Evolutionary conservation across 2,329 filamentous ascomycete genomes (phyloP).

Genomic region (Pseudocercospora cruenta): DNA sequence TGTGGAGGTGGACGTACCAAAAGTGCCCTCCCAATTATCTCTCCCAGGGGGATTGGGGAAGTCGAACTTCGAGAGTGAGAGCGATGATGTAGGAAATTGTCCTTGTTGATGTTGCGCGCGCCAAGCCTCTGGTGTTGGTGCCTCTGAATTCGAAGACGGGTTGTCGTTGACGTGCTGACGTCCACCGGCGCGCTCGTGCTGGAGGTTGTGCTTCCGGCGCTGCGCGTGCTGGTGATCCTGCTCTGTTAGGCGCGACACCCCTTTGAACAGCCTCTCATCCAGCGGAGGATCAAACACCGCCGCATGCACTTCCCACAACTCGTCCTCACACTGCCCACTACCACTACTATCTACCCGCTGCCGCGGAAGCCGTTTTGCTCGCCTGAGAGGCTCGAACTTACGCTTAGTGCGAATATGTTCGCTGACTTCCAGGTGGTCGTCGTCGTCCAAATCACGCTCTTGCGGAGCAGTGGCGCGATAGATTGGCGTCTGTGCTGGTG

Average conservation of each 20-base stretch:
- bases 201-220: background rate
- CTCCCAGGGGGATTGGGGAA: conserved; percentile 36
- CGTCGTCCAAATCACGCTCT: conserved; percentile 16
- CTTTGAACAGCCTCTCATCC: background rate
- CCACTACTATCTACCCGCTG: conserved; percentile 18
- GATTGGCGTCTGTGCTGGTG: conserved; percentile 30
- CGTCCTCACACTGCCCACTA: conserved; percentile 15
- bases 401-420: conserved; percentile 34
- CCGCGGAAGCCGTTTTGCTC: conserved; percentile 37
- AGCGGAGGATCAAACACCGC: conserved; percentile 30
- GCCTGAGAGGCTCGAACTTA: conserved; percentile 35
- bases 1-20: conserved; percentile 29
- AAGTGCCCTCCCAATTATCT: conserved; percentile 33
- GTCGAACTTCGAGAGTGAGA: conserved; percentile 34
- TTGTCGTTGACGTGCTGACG: background rate
- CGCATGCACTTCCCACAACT: conserved; percentile 39
- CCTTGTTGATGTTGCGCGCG: background rate
- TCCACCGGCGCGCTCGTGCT: background rate
- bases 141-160: background rate
- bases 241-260: background rate
- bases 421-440: conserved; percentile 3
- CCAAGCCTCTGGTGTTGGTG: background rate
- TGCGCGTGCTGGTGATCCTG: background rate
- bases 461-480: conserved; percentile 11
- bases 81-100: conserved; percentile 25